These are phyloP conservation scores for Stephania yunnanensis DNA, from an alignment of 164 flowering plant genomes.

Conservation along the genomic window DNA sequence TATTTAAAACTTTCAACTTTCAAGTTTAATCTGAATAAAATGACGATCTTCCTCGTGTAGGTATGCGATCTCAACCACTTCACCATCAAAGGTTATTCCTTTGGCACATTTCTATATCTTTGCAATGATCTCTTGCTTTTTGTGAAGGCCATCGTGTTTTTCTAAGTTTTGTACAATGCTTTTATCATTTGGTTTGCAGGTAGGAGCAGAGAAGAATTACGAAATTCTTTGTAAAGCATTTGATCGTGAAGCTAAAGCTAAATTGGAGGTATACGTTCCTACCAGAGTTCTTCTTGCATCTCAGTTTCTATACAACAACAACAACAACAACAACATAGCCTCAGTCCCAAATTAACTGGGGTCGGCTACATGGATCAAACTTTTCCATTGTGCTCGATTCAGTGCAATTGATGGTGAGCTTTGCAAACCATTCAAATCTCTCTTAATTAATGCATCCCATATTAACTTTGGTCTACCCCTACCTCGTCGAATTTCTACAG, in stretches of 20 bases:
- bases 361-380: too few relatives aligned
- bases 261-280: constrained; percentile 42
- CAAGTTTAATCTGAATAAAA: not conserved
- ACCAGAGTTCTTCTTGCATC: too few relatives aligned
- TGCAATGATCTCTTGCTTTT: not conserved
- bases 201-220: constrained; percentile 52
- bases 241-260: constrained; percentile 51
- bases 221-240: constrained; percentile 90
- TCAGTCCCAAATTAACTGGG: too few relatives aligned
- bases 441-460: too few relatives aligned
- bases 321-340: too few relatives aligned
- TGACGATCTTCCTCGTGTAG: constrained; percentile 28
- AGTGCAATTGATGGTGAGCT: too few relatives aligned
- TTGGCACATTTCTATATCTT: constrained; percentile 29
- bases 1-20: not conserved
- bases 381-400: too few relatives aligned
- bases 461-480: too few relatives aligned
- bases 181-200: constrained; percentile 33
- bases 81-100: constrained; percentile 80
- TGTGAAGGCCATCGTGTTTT: not conserved
- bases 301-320: too few relatives aligned
- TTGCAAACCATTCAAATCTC: too few relatives aligned
- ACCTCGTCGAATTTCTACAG: too few relatives aligned
- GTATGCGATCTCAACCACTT: constrained; percentile 53
- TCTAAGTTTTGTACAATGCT: not conserved